Evolutionary conservation across 257 asterid species (phyloP).

Genomic region (Plantago ovata): DNA sequence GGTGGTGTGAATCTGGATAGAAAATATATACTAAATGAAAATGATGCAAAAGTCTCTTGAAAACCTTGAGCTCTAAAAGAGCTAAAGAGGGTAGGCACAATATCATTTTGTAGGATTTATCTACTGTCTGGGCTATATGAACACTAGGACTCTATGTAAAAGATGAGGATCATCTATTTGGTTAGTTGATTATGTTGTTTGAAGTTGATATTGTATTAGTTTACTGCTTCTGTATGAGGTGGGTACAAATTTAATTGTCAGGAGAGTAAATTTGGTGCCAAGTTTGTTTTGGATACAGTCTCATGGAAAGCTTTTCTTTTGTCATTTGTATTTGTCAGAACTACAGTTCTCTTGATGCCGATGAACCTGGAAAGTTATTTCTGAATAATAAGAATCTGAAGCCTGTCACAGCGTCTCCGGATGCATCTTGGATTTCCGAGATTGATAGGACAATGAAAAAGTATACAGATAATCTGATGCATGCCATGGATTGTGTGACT

Average conservation of each 20-base stretch:
- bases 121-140: too few relatives aligned
- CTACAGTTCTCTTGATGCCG: constrained; percentile 52
- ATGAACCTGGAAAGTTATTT: constrained; percentile 55
- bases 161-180: too few relatives aligned
- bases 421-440: constrained; percentile 56
- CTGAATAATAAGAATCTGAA: constrained; percentile 60
- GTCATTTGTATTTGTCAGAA: constrained; percentile 32
- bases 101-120: too few relatives aligned
- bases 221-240: background rate
- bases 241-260: background rate
- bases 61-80: too few relatives aligned
- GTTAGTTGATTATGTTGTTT: too few relatives aligned
- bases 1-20: too few relatives aligned
- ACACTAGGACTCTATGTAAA: too few relatives aligned
- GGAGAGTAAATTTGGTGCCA: background rate
- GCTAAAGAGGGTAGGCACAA: too few relatives aligned
- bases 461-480: constrained; percentile 68
- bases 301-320: constrained; percentile 1
- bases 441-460: constrained; percentile 77
- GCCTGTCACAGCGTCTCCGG: constrained; percentile 35
- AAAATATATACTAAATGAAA: too few relatives aligned
- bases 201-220: too few relatives aligned
- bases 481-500: constrained; percentile 70
- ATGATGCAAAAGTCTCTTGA: too few relatives aligned
- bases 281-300: background rate